Conservation (phyloP, 768 basidiomycete species). For the Lactarius deliciosus region DNA sequence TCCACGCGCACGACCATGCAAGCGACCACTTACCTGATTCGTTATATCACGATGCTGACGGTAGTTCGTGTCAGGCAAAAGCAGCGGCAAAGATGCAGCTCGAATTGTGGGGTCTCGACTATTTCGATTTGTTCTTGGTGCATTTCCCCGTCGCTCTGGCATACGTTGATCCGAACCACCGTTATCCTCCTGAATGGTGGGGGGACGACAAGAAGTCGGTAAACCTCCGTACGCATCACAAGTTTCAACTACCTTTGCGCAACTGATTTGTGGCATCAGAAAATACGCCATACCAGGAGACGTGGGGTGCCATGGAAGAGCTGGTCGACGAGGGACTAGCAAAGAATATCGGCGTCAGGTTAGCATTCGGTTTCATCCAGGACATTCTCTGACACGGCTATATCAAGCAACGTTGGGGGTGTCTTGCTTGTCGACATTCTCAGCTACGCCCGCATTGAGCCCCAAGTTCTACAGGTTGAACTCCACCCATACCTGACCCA, state of each 20-base stretch:
- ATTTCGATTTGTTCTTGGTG: conserved; percentile 77
- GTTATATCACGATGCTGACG: not conserved
- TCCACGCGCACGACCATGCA: conserved; percentile 77
- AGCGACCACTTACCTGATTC: conserved; percentile 30
- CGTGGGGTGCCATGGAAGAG: conserved; percentile 81
- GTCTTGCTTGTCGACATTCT: conserved; percentile 71
- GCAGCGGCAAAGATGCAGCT: conserved; percentile 62
- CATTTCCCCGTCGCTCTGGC: conserved; percentile 85
- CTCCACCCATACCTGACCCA: conserved; percentile 57
- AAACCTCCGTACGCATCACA: conserved; percentile 49
- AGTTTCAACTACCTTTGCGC: not conserved
- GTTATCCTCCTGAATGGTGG: conserved; percentile 84
- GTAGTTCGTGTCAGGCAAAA: conserved; percentile 45
- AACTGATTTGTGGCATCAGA: conserved; percentile 37
- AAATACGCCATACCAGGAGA: conserved; percentile 73
- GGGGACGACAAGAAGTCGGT: conserved; percentile 66
- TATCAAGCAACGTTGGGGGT: conserved; percentile 68
- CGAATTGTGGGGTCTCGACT: conserved; percentile 77
- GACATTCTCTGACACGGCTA: conserved; percentile 4
- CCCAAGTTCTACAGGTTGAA: conserved; percentile 61
- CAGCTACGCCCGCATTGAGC: conserved; percentile 68
- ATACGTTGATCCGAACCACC: conserved; percentile 73
- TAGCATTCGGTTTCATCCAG: conserved; percentile 9
- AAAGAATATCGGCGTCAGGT: conserved; percentile 82
- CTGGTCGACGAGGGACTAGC: conserved; percentile 67